Base-by-base conservation (phyloP, 140 eudicot species). In the Cichorium intybus region DNA sequence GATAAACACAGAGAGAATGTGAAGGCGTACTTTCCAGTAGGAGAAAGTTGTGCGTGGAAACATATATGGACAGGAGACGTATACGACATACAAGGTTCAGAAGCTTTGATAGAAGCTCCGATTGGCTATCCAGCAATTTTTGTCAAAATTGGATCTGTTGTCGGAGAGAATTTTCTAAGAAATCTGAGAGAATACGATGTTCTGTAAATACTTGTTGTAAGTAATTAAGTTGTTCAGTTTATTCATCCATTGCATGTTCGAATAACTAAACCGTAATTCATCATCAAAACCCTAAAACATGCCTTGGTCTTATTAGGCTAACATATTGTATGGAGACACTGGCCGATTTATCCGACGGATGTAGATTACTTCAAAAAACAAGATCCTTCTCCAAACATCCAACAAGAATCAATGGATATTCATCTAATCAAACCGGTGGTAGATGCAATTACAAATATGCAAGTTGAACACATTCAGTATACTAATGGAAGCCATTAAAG, bases 121-220 rank as follows among this genome's bases (percentile, higher is more conserved):
- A 31, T 89, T 12, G 97, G 97, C n/a, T 84, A 82, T 73, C 99
- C 99, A 46, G 99, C 99, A 17, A 63, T 93, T 56, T 93, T 93
- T 75, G 86, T 93, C 26, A 89, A 86, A 65, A 72, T 83, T 74
- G 89, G 82, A 64, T 89, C 99, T 5, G 41, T 51, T 53, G 61
- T 89, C 72, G 97, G 97, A 66, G 88, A 93, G 26, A 79, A 79
- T 0, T 93, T 93, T 60, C 65, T 93, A 7, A 52, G 69, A 12
- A 83, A 85, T 68, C 80, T 92, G n/a, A 73, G 67, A 60, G 89
- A 88, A 27, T 60, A 72, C 75, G 55, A 71, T 16, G 46, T 92
- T 70, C 34, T 88, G 54, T 87, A 64, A 80, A 67, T 49, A 48
- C 17, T 45, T 41, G 8, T 3, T 24, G 50, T 52, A 39, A 53